Percentiles rank a stretch among this genome's conserved stretches.
Evolutionary conservation across 371 early-diverging fungal species (phyloP).

Genomic region (Mortierella sp.): DNA sequence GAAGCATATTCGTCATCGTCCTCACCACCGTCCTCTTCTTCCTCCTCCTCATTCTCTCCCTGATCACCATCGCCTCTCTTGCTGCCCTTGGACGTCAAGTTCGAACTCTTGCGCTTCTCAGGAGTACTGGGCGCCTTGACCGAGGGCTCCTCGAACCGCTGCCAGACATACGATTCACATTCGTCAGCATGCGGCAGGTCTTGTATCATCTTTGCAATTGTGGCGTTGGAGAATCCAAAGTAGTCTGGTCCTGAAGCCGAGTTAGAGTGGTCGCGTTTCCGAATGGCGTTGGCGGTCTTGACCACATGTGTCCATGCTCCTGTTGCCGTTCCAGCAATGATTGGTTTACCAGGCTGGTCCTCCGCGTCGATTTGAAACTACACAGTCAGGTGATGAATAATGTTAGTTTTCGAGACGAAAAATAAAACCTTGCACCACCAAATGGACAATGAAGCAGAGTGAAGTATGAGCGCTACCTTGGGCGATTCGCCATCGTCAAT

Average conservation of each 20-base stretch:
- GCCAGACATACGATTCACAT: slow-evolving; percentile 80
- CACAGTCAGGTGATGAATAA: background rate
- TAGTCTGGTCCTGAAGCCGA: slow-evolving; percentile 93
- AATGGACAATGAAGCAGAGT: background rate
- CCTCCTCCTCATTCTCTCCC: slow-evolving; percentile 9
- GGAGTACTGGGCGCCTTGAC: slow-evolving; percentile 2
- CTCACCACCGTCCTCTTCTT: slow-evolving; percentile 1
- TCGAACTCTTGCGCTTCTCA: slow-evolving; percentile 22
- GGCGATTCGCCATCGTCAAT: slow-evolving; percentile 89
- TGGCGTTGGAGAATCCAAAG: slow-evolving; percentile 91
- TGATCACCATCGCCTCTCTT: slow-evolving; percentile 4
- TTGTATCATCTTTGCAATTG: slow-evolving; percentile 90
- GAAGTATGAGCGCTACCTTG: slow-evolving; percentile 40
- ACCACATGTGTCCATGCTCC: slow-evolving; percentile 93
- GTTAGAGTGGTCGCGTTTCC: slow-evolving; percentile 83
- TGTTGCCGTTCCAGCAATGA: slow-evolving; percentile 85
- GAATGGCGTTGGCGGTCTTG: slow-evolving; percentile 80
- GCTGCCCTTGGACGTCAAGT: slow-evolving; percentile 1
- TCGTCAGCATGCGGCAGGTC: slow-evolving; percentile 83
- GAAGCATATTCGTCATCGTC: slow-evolving; percentile 27
- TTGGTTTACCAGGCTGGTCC: slow-evolving; percentile 73
- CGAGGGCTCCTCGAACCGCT: slow-evolving; percentile 67
- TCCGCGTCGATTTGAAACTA: slow-evolving; percentile 85
- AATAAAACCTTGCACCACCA: background rate
- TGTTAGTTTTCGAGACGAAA: background rate